Percentiles rank a stretch among this genome's conserved stretches.
These are phyloP conservation scores for Quercus lobata DNA, from an alignment of 331 rosid genomes.

Conservation along the genomic window DNA sequence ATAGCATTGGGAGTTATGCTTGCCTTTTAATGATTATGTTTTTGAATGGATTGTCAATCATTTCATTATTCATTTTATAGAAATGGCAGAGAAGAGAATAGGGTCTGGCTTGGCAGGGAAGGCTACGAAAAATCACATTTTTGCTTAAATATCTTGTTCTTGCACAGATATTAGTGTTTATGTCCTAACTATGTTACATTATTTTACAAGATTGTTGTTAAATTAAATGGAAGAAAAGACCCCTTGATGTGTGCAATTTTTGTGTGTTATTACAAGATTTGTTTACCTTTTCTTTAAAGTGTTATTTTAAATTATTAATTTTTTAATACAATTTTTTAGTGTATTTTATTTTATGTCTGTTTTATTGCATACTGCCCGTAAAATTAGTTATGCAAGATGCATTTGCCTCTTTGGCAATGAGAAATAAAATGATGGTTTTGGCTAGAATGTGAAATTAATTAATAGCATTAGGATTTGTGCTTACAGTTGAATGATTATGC, in stretches of 20 bases:
- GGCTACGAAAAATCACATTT: background rate
- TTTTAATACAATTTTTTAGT: background rate
- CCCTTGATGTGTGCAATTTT: background rate
- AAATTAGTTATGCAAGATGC: too few species aligned
- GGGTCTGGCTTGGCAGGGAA: background rate
- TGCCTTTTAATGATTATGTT: too few species aligned
- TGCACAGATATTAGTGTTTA: background rate
- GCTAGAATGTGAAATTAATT: background rate
- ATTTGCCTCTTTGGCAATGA: background rate
- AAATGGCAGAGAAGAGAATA: too few species aligned
- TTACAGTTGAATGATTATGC: background rate
- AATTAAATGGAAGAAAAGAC: background rate
- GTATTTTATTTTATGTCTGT: background rate
- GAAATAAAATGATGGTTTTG: background rate
- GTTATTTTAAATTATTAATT: background rate
- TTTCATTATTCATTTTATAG: too few species aligned
- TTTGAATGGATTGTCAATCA: too few species aligned
- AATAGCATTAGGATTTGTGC: background rate
- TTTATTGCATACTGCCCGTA: background rate
- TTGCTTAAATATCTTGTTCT: background rate
- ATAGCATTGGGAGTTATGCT: too few species aligned
- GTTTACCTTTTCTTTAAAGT: background rate
- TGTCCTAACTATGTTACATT: background rate
- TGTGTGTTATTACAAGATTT: too few species aligned
- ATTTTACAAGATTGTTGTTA: background rate